Base-by-base conservation (phyloP, 345 rosid genomes). In the Gossypium herbaceum region DNA sequence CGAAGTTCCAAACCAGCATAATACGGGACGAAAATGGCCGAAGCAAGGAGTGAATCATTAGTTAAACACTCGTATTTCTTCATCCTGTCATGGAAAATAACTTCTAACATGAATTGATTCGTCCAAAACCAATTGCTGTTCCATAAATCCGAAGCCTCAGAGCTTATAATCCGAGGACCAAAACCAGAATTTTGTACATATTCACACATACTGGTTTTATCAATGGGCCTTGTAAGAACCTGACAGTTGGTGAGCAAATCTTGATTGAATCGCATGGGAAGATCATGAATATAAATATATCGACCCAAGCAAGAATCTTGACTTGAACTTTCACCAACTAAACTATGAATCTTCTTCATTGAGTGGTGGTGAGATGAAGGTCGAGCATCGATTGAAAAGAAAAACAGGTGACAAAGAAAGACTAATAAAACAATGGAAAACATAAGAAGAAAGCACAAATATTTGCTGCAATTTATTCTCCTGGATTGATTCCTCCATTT, bases 1-100 rank as follows among this genome's bases (percentile, higher is more conserved):
- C 89, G 27, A 2, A 84, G 81, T 57, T 86, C 86, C 13, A 86
- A 59, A 1, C 90, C 90, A 0, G 85, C 82, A 20, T 84, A 86
- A n/a, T 34, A 82, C 2, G 88, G 90, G 3, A 84, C 82, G 9
- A 66, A 86, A 61, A 84, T 52, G 20, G 88, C 86, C 2, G 88
- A 84, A 4, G 90, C 90, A 4, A 78, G 48, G 1, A 81, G 76
- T 0, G 85, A 84, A 76, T 86, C 82, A 16, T 81, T 72, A 15
- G 90, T 84, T 50, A 82, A 66, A 24, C 90, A 86, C 44, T 81
- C 47, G 56, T 86, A 84, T 2, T 74, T 75, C 68, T 81, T 81
- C 85, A 86, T 86, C 7, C 85, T 82, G 71, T 76, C 68, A 15
- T 78, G 83, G 70, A 84, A 86, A 64, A 86, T 84, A 16, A 86